Conservation (phyloP, 2,329 filamentous ascomycete genomes). For the Monosporascus sp. region DNA sequence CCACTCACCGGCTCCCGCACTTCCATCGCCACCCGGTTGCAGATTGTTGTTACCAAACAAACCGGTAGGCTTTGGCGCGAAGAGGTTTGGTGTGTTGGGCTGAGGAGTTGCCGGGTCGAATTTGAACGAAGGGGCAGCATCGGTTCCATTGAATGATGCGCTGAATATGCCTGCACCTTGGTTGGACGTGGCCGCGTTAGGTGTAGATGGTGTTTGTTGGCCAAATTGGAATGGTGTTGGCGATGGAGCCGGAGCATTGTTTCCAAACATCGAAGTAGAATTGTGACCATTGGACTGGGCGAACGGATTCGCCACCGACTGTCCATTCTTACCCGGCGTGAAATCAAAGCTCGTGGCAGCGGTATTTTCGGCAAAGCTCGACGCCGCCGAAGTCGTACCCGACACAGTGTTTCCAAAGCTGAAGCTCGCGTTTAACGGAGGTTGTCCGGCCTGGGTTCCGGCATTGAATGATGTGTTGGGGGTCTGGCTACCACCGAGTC, state of each 20-base stretch:
- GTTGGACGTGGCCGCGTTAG: slow-evolving; percentile 13
- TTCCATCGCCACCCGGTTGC: slow-evolving; percentile 29
- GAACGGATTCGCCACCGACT: slow-evolving; percentile 30
- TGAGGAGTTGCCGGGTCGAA: slow-evolving; percentile 28
- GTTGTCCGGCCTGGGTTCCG: background rate
- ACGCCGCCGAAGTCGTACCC: slow-evolving; percentile 8
- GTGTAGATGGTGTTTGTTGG: slow-evolving; percentile 19
- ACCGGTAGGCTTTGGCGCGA: slow-evolving; percentile 23
- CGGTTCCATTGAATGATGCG: slow-evolving; percentile 17
- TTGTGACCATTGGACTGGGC: slow-evolving; percentile 10
- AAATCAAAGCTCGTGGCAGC: slow-evolving; percentile 31
- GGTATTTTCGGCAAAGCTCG: slow-evolving; percentile 19
- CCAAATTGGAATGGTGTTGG: slow-evolving; percentile 20
- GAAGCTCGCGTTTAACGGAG: slow-evolving; percentile 10
- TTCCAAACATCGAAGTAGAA: slow-evolving; percentile 16
- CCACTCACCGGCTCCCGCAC: slow-evolving; percentile 38
- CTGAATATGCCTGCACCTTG: slow-evolving; percentile 19
- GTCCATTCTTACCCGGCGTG: slow-evolving; percentile 24
- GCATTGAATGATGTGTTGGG: background rate
- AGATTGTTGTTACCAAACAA: slow-evolving; percentile 14
- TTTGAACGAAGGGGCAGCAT: slow-evolving; percentile 29
- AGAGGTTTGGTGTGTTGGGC: slow-evolving; percentile 19
- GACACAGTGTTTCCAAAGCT: slow-evolving; percentile 22
- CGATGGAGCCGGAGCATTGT: slow-evolving; percentile 10
- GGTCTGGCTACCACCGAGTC: background rate